Percentiles rank a stretch among this genome's conserved stretches.
Conservation (phyloP, 495 filamentous ascomycete genomes). For the Choiromyces venosus region DNA sequence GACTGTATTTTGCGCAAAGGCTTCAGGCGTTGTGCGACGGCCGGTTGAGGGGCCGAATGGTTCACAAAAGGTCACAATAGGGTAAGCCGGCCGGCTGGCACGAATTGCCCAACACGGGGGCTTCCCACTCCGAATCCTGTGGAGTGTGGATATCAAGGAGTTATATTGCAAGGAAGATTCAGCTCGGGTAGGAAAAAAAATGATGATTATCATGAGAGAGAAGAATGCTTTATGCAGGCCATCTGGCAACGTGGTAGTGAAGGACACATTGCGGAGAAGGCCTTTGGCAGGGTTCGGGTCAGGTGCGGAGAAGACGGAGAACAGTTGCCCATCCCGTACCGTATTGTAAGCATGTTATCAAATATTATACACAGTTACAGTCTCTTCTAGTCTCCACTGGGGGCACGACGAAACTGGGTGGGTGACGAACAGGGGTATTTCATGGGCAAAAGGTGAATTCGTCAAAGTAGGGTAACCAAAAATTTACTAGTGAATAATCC, state of each 20-base stretch:
- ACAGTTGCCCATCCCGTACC: background rate
- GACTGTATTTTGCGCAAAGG: too few species aligned
- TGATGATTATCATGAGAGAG: background rate
- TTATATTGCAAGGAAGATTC: background rate
- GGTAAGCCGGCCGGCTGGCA: background rate
- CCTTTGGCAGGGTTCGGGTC: background rate
- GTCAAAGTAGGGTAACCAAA: too few species aligned
- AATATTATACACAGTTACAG: too few species aligned
- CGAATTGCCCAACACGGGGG: background rate
- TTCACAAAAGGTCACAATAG: background rate
- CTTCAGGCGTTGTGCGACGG: background rate
- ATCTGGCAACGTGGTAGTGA: background rate
- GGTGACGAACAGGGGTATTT: too few species aligned
- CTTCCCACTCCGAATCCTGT: background rate
- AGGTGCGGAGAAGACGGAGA: constrained; percentile 1
- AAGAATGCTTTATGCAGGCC: background rate
- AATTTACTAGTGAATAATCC: too few species aligned
- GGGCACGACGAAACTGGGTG: too few species aligned
- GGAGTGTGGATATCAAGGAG: background rate
- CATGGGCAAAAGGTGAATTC: too few species aligned
- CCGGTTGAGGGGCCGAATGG: background rate
- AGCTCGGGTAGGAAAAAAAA: background rate
- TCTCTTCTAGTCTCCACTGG: too few species aligned
- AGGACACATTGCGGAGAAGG: background rate
- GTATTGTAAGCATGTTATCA: background rate